These are phyloP conservation scores for Solanum chaucha DNA, from an alignment of 257 asterid genomes.

Conservation along the genomic window DNA sequence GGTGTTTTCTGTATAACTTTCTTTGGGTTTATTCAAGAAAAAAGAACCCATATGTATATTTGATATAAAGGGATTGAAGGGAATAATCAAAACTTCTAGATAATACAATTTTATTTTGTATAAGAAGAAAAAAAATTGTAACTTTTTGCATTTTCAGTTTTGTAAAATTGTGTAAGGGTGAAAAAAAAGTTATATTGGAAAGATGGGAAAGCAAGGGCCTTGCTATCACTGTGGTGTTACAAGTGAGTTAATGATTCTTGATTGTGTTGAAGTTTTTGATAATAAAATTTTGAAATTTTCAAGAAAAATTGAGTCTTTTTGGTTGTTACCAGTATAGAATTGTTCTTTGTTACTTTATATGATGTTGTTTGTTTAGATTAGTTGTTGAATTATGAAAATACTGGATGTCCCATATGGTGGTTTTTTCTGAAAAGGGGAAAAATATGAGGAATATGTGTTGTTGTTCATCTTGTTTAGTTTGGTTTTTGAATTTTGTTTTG, in stretches of 20 bases:
- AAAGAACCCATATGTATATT: constrained; percentile 14
- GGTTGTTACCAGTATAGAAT: constrained; percentile 6
- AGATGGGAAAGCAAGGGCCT: constrained; percentile 99
- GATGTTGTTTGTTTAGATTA: constrained; percentile 18
- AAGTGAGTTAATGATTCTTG: constrained; percentile 62
- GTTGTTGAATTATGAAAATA: constrained; percentile 14
- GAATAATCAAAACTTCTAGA: constrained; percentile 17
- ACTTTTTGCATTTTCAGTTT: constrained; percentile 13
- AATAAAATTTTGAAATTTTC: not conserved
- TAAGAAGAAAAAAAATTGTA: not conserved
- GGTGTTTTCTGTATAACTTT: constrained; percentile 11
- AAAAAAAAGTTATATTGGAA: not conserved
- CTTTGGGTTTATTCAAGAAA: constrained; percentile 10
- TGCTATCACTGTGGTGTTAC: constrained; percentile 99
- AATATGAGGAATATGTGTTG: constrained; percentile 16
- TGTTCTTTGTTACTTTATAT: constrained; percentile 11
- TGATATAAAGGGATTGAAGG: constrained; percentile 18
- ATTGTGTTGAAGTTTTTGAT: not conserved
- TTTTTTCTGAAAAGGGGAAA: constrained; percentile 12
- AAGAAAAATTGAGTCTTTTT: constrained; percentile 12
- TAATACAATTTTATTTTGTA: not conserved
- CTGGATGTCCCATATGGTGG: constrained; percentile 13
- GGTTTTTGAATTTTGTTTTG: not conserved
- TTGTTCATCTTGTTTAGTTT: constrained; percentile 10
- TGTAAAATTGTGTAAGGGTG: constrained; percentile 3